A percentile compares a stretch with the other conserved stretches of the same genome.
Conservation (phyloP, 257 asterid genomes). For the Rauvolfia tetraphylla region DNA sequence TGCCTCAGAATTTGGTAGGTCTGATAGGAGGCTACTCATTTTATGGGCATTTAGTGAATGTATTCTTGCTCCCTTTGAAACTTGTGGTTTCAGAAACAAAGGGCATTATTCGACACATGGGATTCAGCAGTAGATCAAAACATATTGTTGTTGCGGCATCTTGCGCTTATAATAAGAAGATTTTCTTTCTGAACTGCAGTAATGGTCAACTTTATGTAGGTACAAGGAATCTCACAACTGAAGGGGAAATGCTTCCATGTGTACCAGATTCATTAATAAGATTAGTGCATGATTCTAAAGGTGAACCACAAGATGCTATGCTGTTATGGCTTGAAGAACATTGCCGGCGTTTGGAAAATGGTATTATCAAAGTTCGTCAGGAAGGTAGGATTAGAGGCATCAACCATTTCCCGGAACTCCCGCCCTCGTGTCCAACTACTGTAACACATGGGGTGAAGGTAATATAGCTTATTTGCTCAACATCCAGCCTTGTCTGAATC, state of each 20-base stretch:
- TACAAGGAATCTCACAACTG: constrained; percentile 59
- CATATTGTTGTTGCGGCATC: constrained; percentile 70
- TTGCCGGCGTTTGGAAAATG: constrained; percentile 59
- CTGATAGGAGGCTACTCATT: constrained; percentile 86
- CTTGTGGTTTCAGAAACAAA: constrained; percentile 46
- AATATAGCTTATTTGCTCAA: not conserved
- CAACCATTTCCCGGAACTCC: constrained; percentile 64
- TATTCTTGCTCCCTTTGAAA: constrained; percentile 65
- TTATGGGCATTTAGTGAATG: constrained; percentile 69
- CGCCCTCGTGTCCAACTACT: constrained; percentile 68
- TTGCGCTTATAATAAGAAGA: constrained; percentile 48
- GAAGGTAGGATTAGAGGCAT: constrained; percentile 59
- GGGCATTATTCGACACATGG: constrained; percentile 33
- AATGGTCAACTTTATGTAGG: constrained; percentile 84
- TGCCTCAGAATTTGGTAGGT: constrained; percentile 55
- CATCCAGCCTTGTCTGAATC: not conserved
- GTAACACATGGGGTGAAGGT: constrained; percentile 88
- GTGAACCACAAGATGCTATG: constrained; percentile 70
- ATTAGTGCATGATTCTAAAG: constrained; percentile 43
- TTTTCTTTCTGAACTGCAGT: constrained; percentile 65
- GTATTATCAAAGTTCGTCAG: constrained; percentile 49
- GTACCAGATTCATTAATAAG: constrained; percentile 60
- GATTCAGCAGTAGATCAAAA: constrained; percentile 37
- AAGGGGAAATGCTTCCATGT: constrained; percentile 82
- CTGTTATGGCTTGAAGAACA: constrained; percentile 94